Evolutionary conservation across 139 green algal species (phyloP), one percentile per base, ranked within the genome.

Genomic region (Chlorella ohadii): DNA sequence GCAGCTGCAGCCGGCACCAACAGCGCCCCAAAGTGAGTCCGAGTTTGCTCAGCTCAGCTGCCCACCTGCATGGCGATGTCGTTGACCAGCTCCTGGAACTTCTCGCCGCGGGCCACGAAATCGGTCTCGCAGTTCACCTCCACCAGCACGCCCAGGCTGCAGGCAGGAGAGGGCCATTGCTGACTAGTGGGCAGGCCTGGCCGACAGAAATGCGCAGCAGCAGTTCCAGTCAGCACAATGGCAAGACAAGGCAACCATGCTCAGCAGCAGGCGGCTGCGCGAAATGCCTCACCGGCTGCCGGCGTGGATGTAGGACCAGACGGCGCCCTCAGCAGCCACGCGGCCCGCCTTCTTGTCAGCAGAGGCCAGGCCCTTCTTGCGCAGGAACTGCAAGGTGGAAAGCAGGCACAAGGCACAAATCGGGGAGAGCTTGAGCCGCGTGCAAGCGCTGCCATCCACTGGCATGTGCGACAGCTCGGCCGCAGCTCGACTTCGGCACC

Each of bases 41-140:
- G 31, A 33, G 56, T 59, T 17, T 15, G 15, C 6, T 11, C 22
- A 27, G 12, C 70, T 23, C 68, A 71, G n/a, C 64, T 33, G 39
- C 67, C 1, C 47, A 93, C 81, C 87, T 96, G 93, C 92, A 96
- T 96, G 64, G 91, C 90, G 47, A 94, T 85, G 86, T 95, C 91
- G 44, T 84, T 55, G 13, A 91, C 91, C 33, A 99, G 88, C 66
- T 90, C 78, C 79, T 96, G 91, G 93, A 99, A 99, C 78, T 92
- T 93, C 44, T 98, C 96, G n/a, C 87, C 90, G 5, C 93, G 89
- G 0, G 96, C 96, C 70, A 98, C 96, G 90, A 98, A 98, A 90
- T 99, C 96, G 5, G 96, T 98, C 92, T 98, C 96, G 86, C 94
- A 98, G 91, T 99, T 98, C n/a, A 98, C 88, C 92, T 99, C 96